Conservation (phyloP, 345 rosid genomes). For the Rubroshorea leprosula region DNA sequence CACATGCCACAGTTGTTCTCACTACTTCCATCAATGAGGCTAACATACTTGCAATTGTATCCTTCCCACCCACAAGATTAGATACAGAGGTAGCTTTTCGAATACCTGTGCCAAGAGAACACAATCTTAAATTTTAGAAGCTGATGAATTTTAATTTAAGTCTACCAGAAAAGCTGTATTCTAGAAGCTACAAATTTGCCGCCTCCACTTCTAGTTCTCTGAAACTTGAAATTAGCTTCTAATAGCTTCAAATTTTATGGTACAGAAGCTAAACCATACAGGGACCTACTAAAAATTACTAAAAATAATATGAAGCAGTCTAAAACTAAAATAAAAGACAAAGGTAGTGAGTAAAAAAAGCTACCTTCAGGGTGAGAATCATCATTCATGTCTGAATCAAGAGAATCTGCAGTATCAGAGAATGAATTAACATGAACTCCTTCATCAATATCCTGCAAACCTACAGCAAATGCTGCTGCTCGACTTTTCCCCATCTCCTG, state of each 20-base stretch:
- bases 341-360: conserved; percentile 4
- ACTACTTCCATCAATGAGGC: conserved; percentile 98
- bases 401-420: conserved; percentile 52
- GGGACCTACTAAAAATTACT: background rate
- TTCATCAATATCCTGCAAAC: conserved; percentile 91
- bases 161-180: no score
- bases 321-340: conserved; percentile 1
- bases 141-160: no score
- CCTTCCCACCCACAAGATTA: conserved; percentile 64
- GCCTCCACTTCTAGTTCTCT: no score
- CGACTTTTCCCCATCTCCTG: conserved; percentile 98
- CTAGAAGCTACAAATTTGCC: no score
- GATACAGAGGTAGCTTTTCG: conserved; percentile 63
- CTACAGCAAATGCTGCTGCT: conserved; percentile 94
- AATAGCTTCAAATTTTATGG: no score
- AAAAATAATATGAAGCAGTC: background rate
- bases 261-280: background rate
- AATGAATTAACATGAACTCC: conserved; percentile 57
- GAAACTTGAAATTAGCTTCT: no score
- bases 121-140: no score
- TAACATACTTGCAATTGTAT: conserved; percentile 81
- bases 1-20: conserved; percentile 98
- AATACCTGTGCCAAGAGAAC: conserved; percentile 38
- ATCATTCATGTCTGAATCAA: conserved; percentile 64
- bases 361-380: conserved; percentile 82